Evolutionary conservation across 2,329 filamentous ascomycete genomes (phyloP), one percentile per base, ranked within the genome.

Genomic region (Curvularia hawaiiensis): DNA sequence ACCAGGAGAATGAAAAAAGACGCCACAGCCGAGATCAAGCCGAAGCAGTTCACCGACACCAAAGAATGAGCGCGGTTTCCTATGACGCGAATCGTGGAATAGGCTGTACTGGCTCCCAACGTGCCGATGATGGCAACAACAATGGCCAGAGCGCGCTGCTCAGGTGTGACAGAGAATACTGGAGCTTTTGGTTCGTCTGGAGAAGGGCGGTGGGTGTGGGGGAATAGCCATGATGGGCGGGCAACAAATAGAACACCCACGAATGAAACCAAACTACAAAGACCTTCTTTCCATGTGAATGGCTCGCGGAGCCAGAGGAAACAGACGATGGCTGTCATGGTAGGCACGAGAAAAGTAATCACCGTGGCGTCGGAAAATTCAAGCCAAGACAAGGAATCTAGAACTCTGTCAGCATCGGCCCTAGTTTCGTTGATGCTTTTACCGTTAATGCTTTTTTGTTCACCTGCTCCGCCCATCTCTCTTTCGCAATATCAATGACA

Each of bases 301-400:
- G 89, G 88, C 65, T 96, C 90, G 47, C 85, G 84, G 30, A 88
- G 80, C 49, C 92, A 79, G 39, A 92, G 76, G 41, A 89, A 91
- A 72, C 91, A 95, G n/a, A 89, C 83, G 73, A 92, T 89, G 48
- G 90, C 90, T 9, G 90, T 85, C 16, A 95, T 81, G 8, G 88
- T 88, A 0, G 92, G 92, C 0, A 89, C 85, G 7, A 96, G 81
- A 71, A 96, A 97, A 9, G 90, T 93, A 48, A 96, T 88, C 30
- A 96, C 92, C 0, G 90, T 94, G 1, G 92, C 91, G 71, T 96
- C 92, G 12, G 91, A 89, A 3, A 96, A 82, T 0, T 90, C 89
- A 3, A 96, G 83, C 70, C 94, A 95, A 69, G 90, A 85, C 52
- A 90, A 77, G 5, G 85, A 87, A 67, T 86, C 80, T 81, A 52